Evolutionary conservation across 495 filamentous ascomycete genomes (phyloP).

Genomic region (Neurospora hispaniola): DNA sequence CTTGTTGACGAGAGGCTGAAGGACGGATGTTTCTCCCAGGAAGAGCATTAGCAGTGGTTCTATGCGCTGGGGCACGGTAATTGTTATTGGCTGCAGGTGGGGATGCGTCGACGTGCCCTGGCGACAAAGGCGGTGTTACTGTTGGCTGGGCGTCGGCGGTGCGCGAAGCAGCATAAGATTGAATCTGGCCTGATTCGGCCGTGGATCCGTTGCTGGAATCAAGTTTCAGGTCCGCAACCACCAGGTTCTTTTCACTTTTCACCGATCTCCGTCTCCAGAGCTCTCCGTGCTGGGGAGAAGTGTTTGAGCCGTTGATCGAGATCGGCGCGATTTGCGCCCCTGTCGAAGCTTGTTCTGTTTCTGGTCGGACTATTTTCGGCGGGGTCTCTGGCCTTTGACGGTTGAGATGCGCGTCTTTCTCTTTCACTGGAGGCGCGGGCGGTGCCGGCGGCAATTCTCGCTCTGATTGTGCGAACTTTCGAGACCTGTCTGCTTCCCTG

Average conservation of each 20-base stretch:
- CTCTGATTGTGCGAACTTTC: conserved; percentile 1
- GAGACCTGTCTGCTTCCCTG: conserved; percentile 4
- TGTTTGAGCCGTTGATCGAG: conserved; percentile 6
- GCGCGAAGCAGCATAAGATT: conserved; percentile 3
- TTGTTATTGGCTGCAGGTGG: conserved; percentile 1
- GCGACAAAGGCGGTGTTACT: conserved; percentile 5
- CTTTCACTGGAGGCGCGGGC: conserved; percentile 9
- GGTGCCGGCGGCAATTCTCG: conserved; percentile 27
- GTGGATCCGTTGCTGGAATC: conserved; percentile 35
- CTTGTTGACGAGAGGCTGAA: conserved; percentile 11
- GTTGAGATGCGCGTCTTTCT: conserved; percentile 22
- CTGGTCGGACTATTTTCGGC: neutral
- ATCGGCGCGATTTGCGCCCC: conserved; percentile 5
- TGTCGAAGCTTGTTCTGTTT: conserved; percentile 9
- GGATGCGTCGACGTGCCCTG: neutral
- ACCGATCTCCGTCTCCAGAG: conserved; percentile 38
- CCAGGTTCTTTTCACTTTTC: conserved; percentile 29
- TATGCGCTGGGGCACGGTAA: conserved; percentile 8
- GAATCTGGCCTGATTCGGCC: conserved; percentile 15
- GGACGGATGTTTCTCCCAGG: conserved; percentile 27
- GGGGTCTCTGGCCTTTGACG: conserved; percentile 10
- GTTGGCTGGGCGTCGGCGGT: conserved; percentile 4
- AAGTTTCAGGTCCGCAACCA: conserved; percentile 34
- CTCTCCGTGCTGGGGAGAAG: conserved; percentile 26
- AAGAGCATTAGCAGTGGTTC: conserved; percentile 13